Evolutionary conservation across 2,329 filamentous ascomycete species (phyloP), one percentile per base, ranked within the genome.

Genomic region (Aureobasidium sp.): DNA sequence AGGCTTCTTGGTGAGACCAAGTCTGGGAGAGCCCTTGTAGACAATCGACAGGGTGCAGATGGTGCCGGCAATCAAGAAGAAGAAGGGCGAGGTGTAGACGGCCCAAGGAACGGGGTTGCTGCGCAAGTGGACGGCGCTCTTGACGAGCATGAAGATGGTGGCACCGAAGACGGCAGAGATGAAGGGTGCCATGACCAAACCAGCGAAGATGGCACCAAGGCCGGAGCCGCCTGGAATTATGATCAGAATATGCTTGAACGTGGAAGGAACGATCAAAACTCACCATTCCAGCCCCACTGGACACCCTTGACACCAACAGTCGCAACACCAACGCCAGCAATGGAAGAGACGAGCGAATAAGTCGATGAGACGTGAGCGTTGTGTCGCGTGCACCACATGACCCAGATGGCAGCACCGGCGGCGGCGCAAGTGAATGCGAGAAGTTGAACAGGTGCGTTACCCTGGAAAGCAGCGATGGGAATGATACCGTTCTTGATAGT

Each of bases 361-460:
- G 80, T 83, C 3, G 80, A 81, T 0, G 79, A 82, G 17, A 83
- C 79, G 30, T 79, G 80, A 58, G 81, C 71, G 32, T 78, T 79
- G 57, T 76, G 62, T 34, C 63, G 66, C 3, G 80, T 83, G 34
- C 76, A 75, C 56, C 79, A 63, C 55, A 79, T 80, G n/a, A 83
- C 72, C 68, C 78, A 83, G 14, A 69, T 58, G 0, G 79, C 74
- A 12, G 78, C 79, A 19, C 74, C 75, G 12, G 63, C 63, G 8
- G 64, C 60, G 32, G 65, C 64, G 53, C 63, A 66, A 59, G 77
- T 74, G 74, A 81, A 80, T 24, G 62, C 64, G 25, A 66, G 54
- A 59, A 67, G 64, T 56, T 65, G 63, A 7, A 70, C 53, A 7
- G 70, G 72, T 2, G 80, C 77, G 19, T 74, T 66, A 1, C 69